Conservation (phyloP, 768 basidiomycete genomes). For the Pleurotus tuoliensis region DNA sequence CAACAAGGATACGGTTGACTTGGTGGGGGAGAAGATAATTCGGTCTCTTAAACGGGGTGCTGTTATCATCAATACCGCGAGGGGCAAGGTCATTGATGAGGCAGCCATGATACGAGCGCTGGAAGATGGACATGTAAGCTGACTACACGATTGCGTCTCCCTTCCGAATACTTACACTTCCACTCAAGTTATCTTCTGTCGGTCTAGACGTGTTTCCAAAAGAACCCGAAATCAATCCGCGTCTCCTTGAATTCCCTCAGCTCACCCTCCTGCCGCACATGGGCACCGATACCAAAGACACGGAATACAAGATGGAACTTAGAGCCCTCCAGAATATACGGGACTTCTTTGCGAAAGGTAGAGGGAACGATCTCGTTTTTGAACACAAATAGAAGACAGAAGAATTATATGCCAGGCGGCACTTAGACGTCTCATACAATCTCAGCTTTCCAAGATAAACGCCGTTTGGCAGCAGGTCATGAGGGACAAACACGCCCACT, state of each 20-base stretch:
- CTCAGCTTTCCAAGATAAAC: no score
- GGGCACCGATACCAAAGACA: slow-evolving; percentile 84
- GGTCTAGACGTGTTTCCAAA: slow-evolving; percentile 87
- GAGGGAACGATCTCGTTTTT: slow-evolving; percentile 62
- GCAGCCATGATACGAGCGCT: slow-evolving; percentile 81
- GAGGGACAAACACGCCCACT: no score
- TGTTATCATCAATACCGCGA: slow-evolving; percentile 81
- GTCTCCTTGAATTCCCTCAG: slow-evolving; percentile 75
- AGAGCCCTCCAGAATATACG: slow-evolving; percentile 75
- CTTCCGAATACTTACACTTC: slow-evolving; percentile 8
- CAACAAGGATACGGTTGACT: slow-evolving; percentile 63
- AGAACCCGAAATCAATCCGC: slow-evolving; percentile 77
- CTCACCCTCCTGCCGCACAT: slow-evolving; percentile 88
- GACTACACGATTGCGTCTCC: background rate
- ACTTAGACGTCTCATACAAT: no score
- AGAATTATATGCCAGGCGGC: background rate
- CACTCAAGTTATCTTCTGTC: slow-evolving; percentile 62
- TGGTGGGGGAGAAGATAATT: slow-evolving; percentile 76
- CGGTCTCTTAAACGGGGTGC: slow-evolving; percentile 72
- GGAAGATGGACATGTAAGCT: slow-evolving; percentile 80
- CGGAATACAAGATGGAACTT: slow-evolving; percentile 79
- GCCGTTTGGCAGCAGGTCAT: no score
- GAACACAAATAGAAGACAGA: slow-evolving; percentile 37
- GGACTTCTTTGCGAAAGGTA: slow-evolving; percentile 63
- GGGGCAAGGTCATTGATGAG: slow-evolving; percentile 91